Conservation (phyloP, 768 basidiomycete species). For the Leucocoprinus birnbaumii region DNA sequence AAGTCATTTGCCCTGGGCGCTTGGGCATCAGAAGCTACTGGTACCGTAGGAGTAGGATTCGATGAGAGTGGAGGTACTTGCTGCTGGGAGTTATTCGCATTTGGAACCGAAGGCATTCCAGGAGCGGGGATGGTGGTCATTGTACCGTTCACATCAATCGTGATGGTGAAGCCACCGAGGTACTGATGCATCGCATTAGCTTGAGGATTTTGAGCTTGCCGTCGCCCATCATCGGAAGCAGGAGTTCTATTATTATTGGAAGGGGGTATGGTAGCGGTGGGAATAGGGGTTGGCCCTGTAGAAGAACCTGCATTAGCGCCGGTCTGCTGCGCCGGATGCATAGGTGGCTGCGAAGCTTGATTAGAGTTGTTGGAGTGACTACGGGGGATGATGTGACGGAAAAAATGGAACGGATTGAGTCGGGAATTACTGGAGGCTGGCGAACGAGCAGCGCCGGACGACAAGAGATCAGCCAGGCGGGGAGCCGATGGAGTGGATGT, state of each 20-base stretch:
- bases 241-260: not conserved
- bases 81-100: not conserved
- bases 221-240: not conserved
- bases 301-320: constrained; percentile 2
- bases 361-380: constrained; percentile 1
- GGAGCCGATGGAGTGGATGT: constrained; percentile 7
- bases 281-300: not conserved
- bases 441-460: not conserved
- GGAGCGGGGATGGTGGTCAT: not conserved
- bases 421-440: constrained; percentile 9
- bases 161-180: constrained; percentile 17
- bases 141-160: constrained; percentile 10
- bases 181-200: not conserved
- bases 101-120: not conserved
- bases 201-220: not conserved
- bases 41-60: not conserved
- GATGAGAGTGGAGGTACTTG: not conserved
- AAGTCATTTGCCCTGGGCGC: not conserved
- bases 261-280: not conserved
- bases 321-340: not conserved
- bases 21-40: not conserved
- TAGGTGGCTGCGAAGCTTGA: not conserved
- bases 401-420: constrained; percentile 15
- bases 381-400: constrained; percentile 16
- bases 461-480: constrained; percentile 1